Conservation (phyloP, 208 protist species). For the Acanthamoeba rhysodes region DNA sequence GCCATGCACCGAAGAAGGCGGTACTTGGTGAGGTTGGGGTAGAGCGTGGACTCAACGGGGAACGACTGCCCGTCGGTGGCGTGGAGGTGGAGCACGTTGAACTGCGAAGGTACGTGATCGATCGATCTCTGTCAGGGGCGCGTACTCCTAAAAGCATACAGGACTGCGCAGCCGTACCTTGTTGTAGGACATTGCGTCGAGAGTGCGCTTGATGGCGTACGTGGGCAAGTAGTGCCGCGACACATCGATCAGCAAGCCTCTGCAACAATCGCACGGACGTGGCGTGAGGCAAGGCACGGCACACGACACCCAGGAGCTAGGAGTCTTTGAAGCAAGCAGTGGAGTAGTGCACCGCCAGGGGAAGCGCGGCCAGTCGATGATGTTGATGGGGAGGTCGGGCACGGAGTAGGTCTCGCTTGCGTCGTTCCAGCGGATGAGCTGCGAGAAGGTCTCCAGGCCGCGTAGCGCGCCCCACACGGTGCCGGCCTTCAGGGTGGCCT, state of each 20-base stretch:
- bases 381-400: slow-evolving; percentile 1
- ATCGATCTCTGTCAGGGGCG: neutral
- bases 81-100: slow-evolving; percentile 52
- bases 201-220: neutral
- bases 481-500: neutral
- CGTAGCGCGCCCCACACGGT: slow-evolving; percentile 36
- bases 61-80: slow-evolving; percentile 54
- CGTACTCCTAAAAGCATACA: neutral
- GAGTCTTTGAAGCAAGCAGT: too few relatives aligned
- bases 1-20: neutral
- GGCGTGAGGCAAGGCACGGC: neutral
- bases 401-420: neutral
- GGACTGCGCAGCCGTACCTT: neutral
- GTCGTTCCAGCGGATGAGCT: slow-evolving; percentile 41
- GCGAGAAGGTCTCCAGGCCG: slow-evolving; percentile 69
- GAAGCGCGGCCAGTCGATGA: slow-evolving; percentile 47
- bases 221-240: slow-evolving; percentile 39
- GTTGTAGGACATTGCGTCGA: slow-evolving; percentile 59
- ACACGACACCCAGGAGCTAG: neutral
- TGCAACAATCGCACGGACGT: neutral
- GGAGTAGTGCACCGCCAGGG: slow-evolving; percentile 13
- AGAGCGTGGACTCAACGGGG: neutral
- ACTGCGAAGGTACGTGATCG: neutral
- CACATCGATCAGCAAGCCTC: slow-evolving; percentile 17
- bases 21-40: slow-evolving; percentile 23